Percentiles rank a stretch among this genome's conserved stretches.
These are phyloP conservation scores for Sphagnum tenellum DNA, from an alignment of 225 moss, liverwort and hornwort genomes.

Conservation along the genomic window DNA sequence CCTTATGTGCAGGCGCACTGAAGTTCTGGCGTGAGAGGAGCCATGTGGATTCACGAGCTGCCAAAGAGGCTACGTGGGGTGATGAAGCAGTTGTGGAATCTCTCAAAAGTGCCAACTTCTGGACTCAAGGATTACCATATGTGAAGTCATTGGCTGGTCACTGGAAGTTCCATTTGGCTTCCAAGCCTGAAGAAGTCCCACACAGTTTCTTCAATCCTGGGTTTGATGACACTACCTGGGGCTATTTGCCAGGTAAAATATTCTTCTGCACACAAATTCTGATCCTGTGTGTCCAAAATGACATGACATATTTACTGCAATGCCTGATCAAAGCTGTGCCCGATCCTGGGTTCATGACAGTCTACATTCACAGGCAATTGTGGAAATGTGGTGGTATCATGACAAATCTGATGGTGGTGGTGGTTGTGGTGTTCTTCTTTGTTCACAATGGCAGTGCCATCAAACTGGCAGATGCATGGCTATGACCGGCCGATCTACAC, in stretches of 20 bases:
- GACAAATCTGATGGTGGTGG: too few species aligned
- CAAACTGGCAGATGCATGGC: conserved; percentile 94
- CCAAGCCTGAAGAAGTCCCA: conserved; percentile 66
- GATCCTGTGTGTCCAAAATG: not conserved
- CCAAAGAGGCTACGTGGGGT: conserved; percentile 71
- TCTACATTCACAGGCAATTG: too few species aligned
- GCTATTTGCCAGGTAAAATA: conserved; percentile 58
- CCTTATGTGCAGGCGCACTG: conserved; percentile 49
- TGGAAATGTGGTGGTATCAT: too few species aligned
- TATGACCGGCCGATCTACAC: conserved; percentile 95
- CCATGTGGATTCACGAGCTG: conserved; percentile 38
- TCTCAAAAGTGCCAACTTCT: conserved; percentile 45
- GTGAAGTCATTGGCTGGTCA: conserved; percentile 65
- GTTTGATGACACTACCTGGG: conserved; percentile 72
- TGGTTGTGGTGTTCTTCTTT: not conserved
- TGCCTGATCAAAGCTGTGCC: too few species aligned
- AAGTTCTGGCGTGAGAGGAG: conserved; percentile 72
- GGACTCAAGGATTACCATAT: conserved; percentile 63
- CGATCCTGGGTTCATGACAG: too few species aligned
- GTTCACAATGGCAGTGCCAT: conserved; percentile 66
- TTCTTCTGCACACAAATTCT: not conserved
- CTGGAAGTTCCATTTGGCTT: conserved; percentile 79
- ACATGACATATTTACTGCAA: not conserved
- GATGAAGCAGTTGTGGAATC: conserved; percentile 72
- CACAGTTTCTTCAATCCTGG: conserved; percentile 38